These are phyloP conservation scores for Lippia alba DNA, from an alignment of 305 asterid species.

Conservation along the genomic window DNA sequence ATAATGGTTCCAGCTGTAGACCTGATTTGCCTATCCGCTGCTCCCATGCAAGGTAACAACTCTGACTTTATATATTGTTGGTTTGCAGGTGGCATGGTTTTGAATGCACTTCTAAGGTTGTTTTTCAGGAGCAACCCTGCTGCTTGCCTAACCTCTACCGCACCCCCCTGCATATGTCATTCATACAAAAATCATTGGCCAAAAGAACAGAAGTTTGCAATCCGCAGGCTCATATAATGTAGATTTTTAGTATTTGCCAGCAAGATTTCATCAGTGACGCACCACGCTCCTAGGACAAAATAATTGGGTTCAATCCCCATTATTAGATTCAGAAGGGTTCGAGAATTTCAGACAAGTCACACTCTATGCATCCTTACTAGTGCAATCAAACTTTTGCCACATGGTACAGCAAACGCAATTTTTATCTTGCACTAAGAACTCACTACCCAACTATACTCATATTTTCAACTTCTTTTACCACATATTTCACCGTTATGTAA, in stretches of 20 bases:
- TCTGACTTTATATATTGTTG: conserved; percentile 79
- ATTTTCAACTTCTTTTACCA: background rate
- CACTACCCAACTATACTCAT: background rate
- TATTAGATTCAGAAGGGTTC: background rate
- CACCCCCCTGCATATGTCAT: conserved; percentile 66
- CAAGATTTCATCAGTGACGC: conserved; percentile 7
- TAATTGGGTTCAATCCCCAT: conserved; percentile 7
- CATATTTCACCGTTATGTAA: background rate
- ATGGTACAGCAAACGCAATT: background rate
- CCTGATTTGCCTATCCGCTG: conserved; percentile 85
- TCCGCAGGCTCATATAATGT: background rate
- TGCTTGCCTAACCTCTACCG: conserved; percentile 94
- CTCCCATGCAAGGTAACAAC: conserved; percentile 89
- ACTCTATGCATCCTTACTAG: conserved; percentile 7
- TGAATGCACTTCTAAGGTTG: conserved; percentile 66
- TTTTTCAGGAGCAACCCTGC: conserved; percentile 96
- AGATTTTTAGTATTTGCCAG: conserved; percentile 3
- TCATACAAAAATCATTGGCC: conserved; percentile 19
- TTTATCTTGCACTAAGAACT: conserved; percentile 2
- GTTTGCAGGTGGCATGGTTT: conserved; percentile 69
- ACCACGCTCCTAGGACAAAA: background rate
- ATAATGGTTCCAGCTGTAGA: conserved; percentile 94
- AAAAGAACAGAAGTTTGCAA: conserved; percentile 7
- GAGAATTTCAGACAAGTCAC: conserved; percentile 4
- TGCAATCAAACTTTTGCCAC: conserved; percentile 15